Conservation (phyloP, 2,329 filamentous ascomycete genomes). For the Fusarium sp. region DNA sequence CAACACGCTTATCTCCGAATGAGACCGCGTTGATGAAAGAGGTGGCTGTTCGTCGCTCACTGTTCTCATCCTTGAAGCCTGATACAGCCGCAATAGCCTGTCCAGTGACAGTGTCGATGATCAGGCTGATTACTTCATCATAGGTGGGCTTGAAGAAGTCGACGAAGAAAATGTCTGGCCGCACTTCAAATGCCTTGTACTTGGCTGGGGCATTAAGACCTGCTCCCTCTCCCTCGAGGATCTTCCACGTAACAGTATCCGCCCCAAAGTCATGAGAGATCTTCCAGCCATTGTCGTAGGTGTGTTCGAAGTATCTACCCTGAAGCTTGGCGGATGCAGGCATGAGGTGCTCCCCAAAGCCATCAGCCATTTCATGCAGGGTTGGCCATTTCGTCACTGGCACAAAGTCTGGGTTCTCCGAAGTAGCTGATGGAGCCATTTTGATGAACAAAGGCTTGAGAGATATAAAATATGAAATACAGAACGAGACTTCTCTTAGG, state of each 20-base stretch:
- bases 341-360: no score
- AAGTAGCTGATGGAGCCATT: no score
- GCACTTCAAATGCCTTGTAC: constrained; percentile 30
- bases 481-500: no score
- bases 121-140: constrained; percentile 23
- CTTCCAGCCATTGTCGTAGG: no score
- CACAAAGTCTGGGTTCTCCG: no score
- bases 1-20: background rate
- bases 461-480: no score
- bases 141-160: constrained; percentile 34
- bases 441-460: no score
- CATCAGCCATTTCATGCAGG: no score
- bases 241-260: constrained; percentile 8
- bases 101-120: background rate
- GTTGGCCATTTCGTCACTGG: no score
- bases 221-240: constrained; percentile 3
- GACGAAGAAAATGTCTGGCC: constrained; percentile 27
- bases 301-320: no score
- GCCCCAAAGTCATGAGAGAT: no score
- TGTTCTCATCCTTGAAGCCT: constrained; percentile 14
- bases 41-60: constrained; percentile 24
- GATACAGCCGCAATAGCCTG: constrained; percentile 16
- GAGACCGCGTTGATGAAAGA: constrained; percentile 18
- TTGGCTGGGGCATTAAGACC: background rate
- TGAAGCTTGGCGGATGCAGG: no score